Evolutionary conservation across 2,329 filamentous ascomycete species (phyloP).

Genomic region (Botryosphaeria dothidea): DNA sequence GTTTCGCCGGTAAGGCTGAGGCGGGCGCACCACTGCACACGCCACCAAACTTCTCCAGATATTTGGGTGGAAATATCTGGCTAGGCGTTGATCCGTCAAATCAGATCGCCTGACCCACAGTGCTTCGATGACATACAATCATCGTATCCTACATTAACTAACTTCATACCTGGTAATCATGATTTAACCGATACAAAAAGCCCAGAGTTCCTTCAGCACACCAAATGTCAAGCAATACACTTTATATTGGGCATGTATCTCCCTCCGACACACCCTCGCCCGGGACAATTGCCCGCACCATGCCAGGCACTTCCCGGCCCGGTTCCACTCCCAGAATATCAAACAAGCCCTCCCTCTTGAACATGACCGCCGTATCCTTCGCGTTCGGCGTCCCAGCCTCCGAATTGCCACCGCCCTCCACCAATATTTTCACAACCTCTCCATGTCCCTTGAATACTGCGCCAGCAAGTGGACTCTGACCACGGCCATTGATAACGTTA

Average conservation of each 20-base stretch:
- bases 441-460: conserved; percentile 73
- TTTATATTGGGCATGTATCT: background rate
- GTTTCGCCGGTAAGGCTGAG: background rate
- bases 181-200: too few species aligned
- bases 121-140: too few species aligned
- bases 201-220: background rate
- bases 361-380: conserved; percentile 49
- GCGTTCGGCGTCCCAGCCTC: conserved; percentile 46
- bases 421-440: conserved; percentile 59
- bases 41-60: background rate
- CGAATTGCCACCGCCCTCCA: conserved; percentile 45
- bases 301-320: conserved; percentile 19
- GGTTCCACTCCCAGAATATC: conserved; percentile 35
- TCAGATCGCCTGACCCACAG: too few species aligned
- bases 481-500: conserved; percentile 67
- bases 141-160: too few species aligned
- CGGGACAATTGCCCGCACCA: background rate
- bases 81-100: too few species aligned
- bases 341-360: conserved; percentile 41
- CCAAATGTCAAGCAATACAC: background rate
- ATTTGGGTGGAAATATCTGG: too few species aligned
- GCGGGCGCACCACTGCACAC: background rate
- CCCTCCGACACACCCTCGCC: background rate
- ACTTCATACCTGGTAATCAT: background rate
- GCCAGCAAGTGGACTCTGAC: conserved; percentile 69